phyloP scores from a whole-genome alignment of 306 rosid species.

The Corylus americana region DNA sequence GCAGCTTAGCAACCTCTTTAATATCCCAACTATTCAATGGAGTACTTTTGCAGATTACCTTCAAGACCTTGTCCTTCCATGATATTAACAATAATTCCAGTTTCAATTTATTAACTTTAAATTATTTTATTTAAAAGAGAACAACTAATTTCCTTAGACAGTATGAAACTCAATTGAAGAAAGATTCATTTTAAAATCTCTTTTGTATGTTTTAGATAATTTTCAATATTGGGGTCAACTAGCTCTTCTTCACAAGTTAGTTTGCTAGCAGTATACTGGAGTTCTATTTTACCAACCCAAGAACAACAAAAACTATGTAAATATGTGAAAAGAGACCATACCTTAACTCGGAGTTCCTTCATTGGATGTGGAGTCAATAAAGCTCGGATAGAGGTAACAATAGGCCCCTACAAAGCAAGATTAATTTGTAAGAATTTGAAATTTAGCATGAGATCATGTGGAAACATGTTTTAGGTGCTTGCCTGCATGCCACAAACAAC shows the following conservation, averaged over 20 bases:
- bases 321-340: conserved; percentile 21
- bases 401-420: conserved; percentile 65
- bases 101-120: background rate
- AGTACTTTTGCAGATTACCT: background rate
- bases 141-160: background rate
- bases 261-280: background rate
- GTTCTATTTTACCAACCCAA: conserved; percentile 15
- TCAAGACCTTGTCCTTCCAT: background rate
- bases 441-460: background rate
- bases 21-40: background rate
- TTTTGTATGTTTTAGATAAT: background rate
- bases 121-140: background rate
- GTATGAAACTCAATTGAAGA: conserved; percentile 6
- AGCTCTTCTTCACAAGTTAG: background rate
- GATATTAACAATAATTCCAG: background rate
- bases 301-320: background rate
- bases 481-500: conserved; percentile 98
- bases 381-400: conserved; percentile 88
- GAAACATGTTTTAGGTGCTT: conserved; percentile 30
- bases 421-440: conserved; percentile 16
- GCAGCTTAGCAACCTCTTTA: background rate
- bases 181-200: background rate
- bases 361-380: conserved; percentile 94
- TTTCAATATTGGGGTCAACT: conserved; percentile 7
- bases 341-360: conserved; percentile 99